Evolutionary conservation across 306 rosid species (phyloP), one percentile per base, ranked within the genome.

Genomic region (Vicia villosa): DNA sequence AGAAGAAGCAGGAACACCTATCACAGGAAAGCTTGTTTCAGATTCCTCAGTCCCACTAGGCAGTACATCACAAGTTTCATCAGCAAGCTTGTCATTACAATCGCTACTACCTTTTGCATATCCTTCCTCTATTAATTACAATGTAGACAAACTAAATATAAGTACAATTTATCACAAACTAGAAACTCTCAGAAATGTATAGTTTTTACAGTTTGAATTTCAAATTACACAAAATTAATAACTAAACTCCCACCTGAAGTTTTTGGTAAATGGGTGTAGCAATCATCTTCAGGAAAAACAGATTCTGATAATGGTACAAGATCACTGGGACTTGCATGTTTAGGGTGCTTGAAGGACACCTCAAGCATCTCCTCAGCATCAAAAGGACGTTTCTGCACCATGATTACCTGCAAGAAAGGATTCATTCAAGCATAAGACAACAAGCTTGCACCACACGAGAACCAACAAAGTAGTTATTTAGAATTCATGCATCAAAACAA

Each of bases 381-480:
- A 42, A 80, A 88, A 63, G 88, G 83, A 54, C 94, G 94, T 57
- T 92, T 92, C 80, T 89, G 96, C 58, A 92, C 98, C 98, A 92
- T 92, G 70, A 68, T 83, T 68, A 62, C 50, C 88, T 86, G 91
- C 82, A 82, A 45, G 45, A 74, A 47, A 66, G 13, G 59, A 22
- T 73, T 43, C 12, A 61, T 64, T 16, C 32, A 32, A 10, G 58
- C 24, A 45, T 51, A 68, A 77, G 73, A 37, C 22, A 50, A 64
- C 72, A 63, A 32, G 22, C 28, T 19, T 19, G 55, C 65, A 7
- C 3, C 59, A 17, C 28, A 52, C 5, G 0, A 46, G 6, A 34
- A 43, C 13, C 51, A 17, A 43, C 36, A 20, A 42, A 54, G 71
- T 5, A 52, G 42, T 3, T 38, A n/a, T 10, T 41, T 9, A 36